Percentiles rank a stretch among this genome's conserved stretches.
phyloP scores from a whole-genome alignment of 2,329 filamentous ascomycete genomes.

The Fonsecaea erecta region DNA sequence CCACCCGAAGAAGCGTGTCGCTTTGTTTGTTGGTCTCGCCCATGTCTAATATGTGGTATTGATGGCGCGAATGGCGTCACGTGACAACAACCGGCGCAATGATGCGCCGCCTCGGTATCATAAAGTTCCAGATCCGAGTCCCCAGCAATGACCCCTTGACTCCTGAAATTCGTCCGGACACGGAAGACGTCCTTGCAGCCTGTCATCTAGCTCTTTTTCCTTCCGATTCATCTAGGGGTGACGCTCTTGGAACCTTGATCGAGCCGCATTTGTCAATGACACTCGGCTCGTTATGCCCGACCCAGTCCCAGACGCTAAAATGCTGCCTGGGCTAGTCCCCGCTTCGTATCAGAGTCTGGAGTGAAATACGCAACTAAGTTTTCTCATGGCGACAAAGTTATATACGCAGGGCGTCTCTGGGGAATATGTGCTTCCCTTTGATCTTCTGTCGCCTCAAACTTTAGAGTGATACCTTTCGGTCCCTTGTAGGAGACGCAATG shows the following conservation, averaged over 20 bases:
- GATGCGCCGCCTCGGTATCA: conserved; percentile 6
- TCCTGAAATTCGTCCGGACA: conserved; percentile 13
- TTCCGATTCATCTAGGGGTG: background rate
- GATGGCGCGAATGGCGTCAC: background rate
- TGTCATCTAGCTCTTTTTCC: background rate
- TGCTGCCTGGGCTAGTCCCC: background rate
- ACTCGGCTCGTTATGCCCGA: background rate
- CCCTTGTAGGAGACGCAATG: background rate
- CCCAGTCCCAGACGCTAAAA: background rate
- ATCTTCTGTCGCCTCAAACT: background rate
- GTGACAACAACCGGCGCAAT: background rate
- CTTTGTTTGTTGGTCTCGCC: background rate
- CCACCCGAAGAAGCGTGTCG: background rate
- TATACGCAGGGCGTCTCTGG: background rate
- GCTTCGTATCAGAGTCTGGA: background rate
- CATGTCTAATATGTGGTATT: background rate
- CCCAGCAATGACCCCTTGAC: conserved; percentile 3
- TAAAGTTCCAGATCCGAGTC: conserved; percentile 8
- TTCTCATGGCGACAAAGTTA: background rate
- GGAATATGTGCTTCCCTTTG: background rate
- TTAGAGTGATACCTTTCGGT: background rate
- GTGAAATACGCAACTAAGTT: background rate
- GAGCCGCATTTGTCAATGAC: background rate
- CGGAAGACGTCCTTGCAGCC: background rate
- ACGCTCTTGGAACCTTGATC: conserved; percentile 1